Base-by-base conservation (phyloP, 257 asterid species). In the Orobanche coerulescens region DNA sequence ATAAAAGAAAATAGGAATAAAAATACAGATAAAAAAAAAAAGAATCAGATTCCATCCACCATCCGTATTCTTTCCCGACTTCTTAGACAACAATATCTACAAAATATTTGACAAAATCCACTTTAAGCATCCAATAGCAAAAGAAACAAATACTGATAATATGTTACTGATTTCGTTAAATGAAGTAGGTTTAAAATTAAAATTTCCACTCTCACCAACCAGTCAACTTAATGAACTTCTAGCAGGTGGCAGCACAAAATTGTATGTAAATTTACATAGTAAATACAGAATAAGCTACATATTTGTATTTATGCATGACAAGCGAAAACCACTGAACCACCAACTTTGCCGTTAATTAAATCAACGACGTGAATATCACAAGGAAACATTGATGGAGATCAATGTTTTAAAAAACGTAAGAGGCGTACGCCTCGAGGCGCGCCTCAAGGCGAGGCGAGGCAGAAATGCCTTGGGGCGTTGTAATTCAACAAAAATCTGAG, bases 31-130 rank as follows among this genome's bases (percentile, higher is more conserved):
- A n/a, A n/a, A n/a, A n/a, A n/a, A n/a, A n/a, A n/a, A n/a, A n/a
- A n/a, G n/a, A n/a, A n/a, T n/a, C n/a, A n/a, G n/a, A n/a, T n/a
- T n/a, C n/a, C n/a, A n/a, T n/a, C n/a, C n/a, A n/a, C n/a, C n/a
- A n/a, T n/a, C n/a, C n/a, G n/a, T n/a, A n/a, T n/a, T n/a, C n/a
- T n/a, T n/a, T n/a, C n/a, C n/a, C n/a, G n/a, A n/a, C n/a, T n/a
- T 5, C 42, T 15, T n/a, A n/a, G n/a, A n/a, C n/a, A 42, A 14
- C 66, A 39, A 47, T 25, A 13, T 18, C 26, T 13, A 58, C 20
- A 50, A 44, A 40, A 47, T 36, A 28, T 49, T 42, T 62, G 60
- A 30, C 24, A 25, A 58, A 34, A 33, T 68, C 42, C 46, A 65
- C n/a, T n/a, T 10, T 23, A 59, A 42, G 4, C 26, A 10, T 33